Evolutionary conservation across 2,329 filamentous ascomycete genomes (phyloP), one percentile per base, ranked within the genome.

Genomic region (Ramichloridium luteum): DNA sequence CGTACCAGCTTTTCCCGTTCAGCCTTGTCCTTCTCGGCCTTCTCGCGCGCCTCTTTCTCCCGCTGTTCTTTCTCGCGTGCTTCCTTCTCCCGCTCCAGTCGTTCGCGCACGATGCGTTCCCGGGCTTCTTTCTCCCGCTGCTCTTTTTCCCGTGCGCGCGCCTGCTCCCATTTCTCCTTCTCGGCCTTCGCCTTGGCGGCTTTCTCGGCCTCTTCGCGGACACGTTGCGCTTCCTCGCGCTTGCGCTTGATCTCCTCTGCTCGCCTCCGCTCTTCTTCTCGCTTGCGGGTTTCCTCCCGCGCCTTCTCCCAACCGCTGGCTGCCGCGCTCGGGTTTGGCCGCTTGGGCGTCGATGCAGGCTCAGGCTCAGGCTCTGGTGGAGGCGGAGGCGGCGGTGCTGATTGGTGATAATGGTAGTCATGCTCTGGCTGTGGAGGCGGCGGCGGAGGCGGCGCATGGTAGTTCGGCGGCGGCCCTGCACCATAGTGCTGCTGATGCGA

Each of bases 281-380:
- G 67, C 36, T 63, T 68, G 26, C 70, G 62, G 13, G 70, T 77
- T 43, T 80, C 76, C 47, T 81, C 77, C 32, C 76, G 64, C 3
- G 75, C 77, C 50, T 72, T 78, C 44, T 80, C 75, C 77, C 77
- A 80, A 0, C 62, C 36, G 36, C 44, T 37, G 28, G 47, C 37
- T 9, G 46, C 44, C 6, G 45, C 34, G 15, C 39, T 42, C 5
- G 47, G 36, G 17, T 41, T 49, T 27, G 45, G 42, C 5, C 37
- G 32, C 27, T 33, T 30, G 13, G 34, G 36, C 12, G 40, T 38
- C 16, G 37, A 30, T 20, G 29, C 35, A n/a, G 38, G 14, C 18
- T 34, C 15, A 25, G 38, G 33, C 25, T 30, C 27, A 6, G 35
- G 34, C 15, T 31, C 6, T 14, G 38, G 40, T 16, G 37, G 37